phyloP scores from a whole-genome alignment of 805 yeast species.

The Starmera caribaea region DNA sequence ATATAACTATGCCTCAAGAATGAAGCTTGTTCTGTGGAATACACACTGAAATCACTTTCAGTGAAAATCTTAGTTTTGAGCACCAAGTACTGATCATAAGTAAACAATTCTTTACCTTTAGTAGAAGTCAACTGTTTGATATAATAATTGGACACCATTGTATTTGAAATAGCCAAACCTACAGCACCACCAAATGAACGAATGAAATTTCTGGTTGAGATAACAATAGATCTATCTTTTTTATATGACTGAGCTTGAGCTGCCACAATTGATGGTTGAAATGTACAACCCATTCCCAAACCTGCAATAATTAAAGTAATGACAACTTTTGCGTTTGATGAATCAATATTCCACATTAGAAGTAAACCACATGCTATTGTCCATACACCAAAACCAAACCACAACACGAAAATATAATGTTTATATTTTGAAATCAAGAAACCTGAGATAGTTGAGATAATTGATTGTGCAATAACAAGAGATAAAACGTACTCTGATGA shows the following conservation, averaged over 20 bases:
- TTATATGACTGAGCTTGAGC: conserved; percentile 40
- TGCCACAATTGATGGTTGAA: conserved; percentile 29
- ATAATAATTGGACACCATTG: conserved; percentile 7
- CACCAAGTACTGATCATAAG: background rate
- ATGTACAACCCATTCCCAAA: conserved; percentile 19
- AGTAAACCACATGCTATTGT: conserved; percentile 2
- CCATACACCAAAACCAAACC: conserved; percentile 23
- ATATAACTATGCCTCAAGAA: background rate
- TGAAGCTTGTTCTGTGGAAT: background rate
- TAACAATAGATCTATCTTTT: conserved; percentile 45
- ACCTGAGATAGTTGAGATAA: conserved; percentile 3
- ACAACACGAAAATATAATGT: conserved; percentile 8
- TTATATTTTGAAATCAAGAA: conserved; percentile 1
- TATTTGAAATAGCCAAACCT: conserved; percentile 34
- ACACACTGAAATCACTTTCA: background rate
- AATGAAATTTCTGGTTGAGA: conserved; percentile 42
- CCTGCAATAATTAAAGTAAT: conserved; percentile 26
- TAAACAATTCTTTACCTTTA: background rate
- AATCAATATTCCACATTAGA: background rate
- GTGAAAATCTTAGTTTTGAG: background rate
- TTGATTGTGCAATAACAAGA: conserved; percentile 4
- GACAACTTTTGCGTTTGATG: conserved; percentile 20
- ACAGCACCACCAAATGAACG: conserved; percentile 50
- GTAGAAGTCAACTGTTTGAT: background rate
- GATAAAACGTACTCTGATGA: conserved; percentile 3